Evolutionary conservation across 2,329 filamentous ascomycete species (phyloP), one percentile per base, ranked within the genome.

Genomic region (Ambrosiella cleistominuta): DNA sequence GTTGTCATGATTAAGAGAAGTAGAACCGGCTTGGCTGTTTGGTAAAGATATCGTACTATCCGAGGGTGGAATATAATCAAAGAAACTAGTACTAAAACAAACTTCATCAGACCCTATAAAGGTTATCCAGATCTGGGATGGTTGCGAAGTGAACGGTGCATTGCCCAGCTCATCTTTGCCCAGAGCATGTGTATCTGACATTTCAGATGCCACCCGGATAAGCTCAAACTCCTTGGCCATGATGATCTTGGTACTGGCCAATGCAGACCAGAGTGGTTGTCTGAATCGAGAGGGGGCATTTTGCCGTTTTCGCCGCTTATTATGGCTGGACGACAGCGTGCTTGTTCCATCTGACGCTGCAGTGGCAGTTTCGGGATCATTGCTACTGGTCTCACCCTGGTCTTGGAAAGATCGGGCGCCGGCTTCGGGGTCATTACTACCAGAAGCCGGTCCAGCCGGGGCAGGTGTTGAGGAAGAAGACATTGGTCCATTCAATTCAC

Each of bases 181-280:
- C 66, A 82, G 87, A 64, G 82, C 82, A 67, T 86, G 84, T 63
- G 85, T 82, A 65, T 84, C 84, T 38, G 79, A 81, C 55, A 82
- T 84, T 70, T 89, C 86, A 58, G 80, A 80, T 61, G 84, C 79
- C 60, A 83, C 82, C 68, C 86, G 82, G 63, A 86, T 91, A 68
- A 94, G 80, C 71, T 89, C 85, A 65, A 88, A 87, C 70, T 89
- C 90, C 72, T 95, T 93, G 67, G 94, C 83, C 71, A 95, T 88
- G 65, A 93, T 91, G 68, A 96, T 90, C 76, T 96, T 96, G 67
- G 90, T 95, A 72, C 88, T 95, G 56, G 90, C 90, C 64, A 96
- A 79, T 53, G 90, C 90, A 63, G 90, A 88, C 90, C 90, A 96
- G 63, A 96, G 80, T 54, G 90, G 90, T 71, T 96, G 90, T 67